A percentile compares a stretch with the other conserved stretches of the same genome.
Conservation (phyloP, 331 rosid genomes). For the Pyracantha coccinea region DNA sequence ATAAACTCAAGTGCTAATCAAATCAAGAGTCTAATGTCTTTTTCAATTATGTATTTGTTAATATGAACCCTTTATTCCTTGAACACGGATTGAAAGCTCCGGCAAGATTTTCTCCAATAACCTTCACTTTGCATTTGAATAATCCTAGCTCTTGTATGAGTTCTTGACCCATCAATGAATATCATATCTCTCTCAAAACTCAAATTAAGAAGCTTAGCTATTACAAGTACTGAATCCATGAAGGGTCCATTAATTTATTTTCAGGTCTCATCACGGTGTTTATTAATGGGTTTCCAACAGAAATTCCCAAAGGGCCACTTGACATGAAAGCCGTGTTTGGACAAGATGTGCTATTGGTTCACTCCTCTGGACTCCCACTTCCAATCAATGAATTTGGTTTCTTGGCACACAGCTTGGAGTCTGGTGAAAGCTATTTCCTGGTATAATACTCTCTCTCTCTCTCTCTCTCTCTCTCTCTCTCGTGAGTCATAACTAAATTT, state of each 20-base stretch:
- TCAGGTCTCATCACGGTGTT: constrained; percentile 62
- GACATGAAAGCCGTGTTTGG: constrained; percentile 65
- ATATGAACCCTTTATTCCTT: no score
- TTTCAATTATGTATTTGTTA: no score
- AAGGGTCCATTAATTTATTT: neutral
- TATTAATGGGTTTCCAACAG: constrained; percentile 79
- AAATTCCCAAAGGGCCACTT: constrained; percentile 59
- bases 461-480: neutral
- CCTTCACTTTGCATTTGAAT: no score
- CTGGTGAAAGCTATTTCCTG: constrained; percentile 89
- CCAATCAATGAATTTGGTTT: constrained; percentile 64
- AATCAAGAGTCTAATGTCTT: no score
- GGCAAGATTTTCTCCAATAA: no score
- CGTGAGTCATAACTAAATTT: neutral
- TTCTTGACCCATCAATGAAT: no score
- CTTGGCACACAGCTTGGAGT: constrained; percentile 58
- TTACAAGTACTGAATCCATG: no score
- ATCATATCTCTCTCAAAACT: no score
- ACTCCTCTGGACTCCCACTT: constrained; percentile 74
- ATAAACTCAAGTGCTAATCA: no score
- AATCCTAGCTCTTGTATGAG: no score
- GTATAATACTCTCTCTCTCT: constrained; percentile 15
- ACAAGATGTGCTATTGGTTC: constrained; percentile 54
- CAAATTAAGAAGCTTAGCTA: no score
- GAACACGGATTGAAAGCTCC: no score